Evolutionary conservation across 768 basidiomycete species (phyloP), one percentile per base, ranked within the genome.

Genomic region (Naganishia onofrii): DNA sequence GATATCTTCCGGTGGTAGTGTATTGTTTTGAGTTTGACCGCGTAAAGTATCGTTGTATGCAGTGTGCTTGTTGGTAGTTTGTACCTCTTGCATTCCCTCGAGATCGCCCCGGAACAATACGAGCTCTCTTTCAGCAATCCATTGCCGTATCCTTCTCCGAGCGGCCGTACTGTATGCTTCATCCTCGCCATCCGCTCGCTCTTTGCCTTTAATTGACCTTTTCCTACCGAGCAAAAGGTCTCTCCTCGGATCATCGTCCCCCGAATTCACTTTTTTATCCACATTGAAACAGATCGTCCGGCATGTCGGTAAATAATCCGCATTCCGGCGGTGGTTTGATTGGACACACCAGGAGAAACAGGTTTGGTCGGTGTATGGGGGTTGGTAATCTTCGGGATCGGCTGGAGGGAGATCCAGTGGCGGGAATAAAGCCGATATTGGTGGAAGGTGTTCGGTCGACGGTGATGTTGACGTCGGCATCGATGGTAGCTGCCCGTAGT

Each of bases 261-360:
- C 60, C 23, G 4, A 5, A 60, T 44, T 21, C 23, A 26, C 42
- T 32, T 66, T 54, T 48, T 26, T 66, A 23, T 66, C 48, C 29
- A 66, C 65, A 19, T 51, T 66, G 48, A 51, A 15, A 34, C 65
- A 66, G 2, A 66, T 21, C 65, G 53, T 66, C 48, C 65, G 65
- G 32, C 65, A 66, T 32, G 48, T 28, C n/a, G 65, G 65, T n/a
- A 52, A 31, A n/a, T 66, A 66, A 7, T 54, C 65, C 6, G 28
- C 65, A 10, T 51, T 52, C 23, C 65, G 28, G n/a, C 46, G 65
- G 28, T 66, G 65, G 12, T 51, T 52, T 26, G 65, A 21, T 34
- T 66, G 65, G 19, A 15, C 29, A 66, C 65, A 66, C 65, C 65
- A 66, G 28, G 65, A 66, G 46, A 66, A 54, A 38, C 65, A 66